phyloP scores from a whole-genome alignment of 192 early-diverging fungal species.

The Backusella liffmaniae region DNA sequence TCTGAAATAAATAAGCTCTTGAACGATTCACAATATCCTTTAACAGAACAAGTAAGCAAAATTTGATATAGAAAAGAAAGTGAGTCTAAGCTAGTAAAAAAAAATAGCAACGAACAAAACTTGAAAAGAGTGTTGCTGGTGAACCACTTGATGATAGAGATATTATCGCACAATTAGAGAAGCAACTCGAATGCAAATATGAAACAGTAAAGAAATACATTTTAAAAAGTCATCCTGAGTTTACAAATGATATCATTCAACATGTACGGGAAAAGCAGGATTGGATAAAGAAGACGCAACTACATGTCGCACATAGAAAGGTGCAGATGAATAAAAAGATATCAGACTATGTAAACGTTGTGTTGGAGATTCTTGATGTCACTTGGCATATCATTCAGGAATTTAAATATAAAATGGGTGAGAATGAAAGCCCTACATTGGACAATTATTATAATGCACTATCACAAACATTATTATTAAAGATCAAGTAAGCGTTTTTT shows the following conservation, averaged over 20 bases:
- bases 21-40: background rate
- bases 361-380: background rate
- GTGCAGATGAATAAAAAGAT: background rate
- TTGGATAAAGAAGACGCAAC: background rate
- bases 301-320: background rate
- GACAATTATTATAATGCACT: background rate
- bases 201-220: background rate
- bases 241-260: background rate
- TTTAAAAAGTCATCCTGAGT: background rate
- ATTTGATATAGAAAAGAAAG: too few species aligned
- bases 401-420: background rate
- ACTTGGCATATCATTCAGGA: background rate
- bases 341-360: background rate
- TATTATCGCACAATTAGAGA: background rate
- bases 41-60: background rate
- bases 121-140: background rate
- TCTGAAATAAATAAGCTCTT: background rate
- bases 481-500: background rate
- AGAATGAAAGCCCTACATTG: background rate
- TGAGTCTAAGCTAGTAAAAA: too few species aligned
- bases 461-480: background rate
- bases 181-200: background rate
- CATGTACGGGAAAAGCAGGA: background rate
- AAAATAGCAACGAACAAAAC: background rate
- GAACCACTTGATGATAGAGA: background rate